These are phyloP conservation scores for Penicillium egyptiacum DNA, from an alignment of 495 filamentous ascomycete genomes.

Conservation along the genomic window DNA sequence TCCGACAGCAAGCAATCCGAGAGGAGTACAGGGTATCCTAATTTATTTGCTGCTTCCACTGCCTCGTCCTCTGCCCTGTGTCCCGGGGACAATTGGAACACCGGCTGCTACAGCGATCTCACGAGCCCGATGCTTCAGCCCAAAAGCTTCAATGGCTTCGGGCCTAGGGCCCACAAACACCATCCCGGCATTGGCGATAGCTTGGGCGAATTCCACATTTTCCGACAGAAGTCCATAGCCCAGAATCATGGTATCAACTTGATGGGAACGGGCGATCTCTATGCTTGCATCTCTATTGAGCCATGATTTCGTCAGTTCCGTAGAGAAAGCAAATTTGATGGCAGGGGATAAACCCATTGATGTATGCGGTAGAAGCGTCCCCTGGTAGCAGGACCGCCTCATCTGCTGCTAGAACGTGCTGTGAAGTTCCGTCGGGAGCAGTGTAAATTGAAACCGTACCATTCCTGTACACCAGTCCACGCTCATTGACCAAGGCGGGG, in stretches of 20 bases:
- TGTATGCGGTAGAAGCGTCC: constrained; percentile 45
- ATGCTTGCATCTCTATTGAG: constrained; percentile 45
- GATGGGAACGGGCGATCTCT: constrained; percentile 42
- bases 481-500: too few relatives aligned
- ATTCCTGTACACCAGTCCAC: too few relatives aligned
- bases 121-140: constrained; percentile 57
- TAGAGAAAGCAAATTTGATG: not conserved
- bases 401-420: constrained; percentile 55
- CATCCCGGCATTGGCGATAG: constrained; percentile 49
- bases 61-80: constrained; percentile 50
- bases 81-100: constrained; percentile 56
- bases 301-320: not conserved
- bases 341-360: constrained; percentile 37
- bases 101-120: constrained; percentile 50
- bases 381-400: constrained; percentile 49
- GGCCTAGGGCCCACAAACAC: constrained; percentile 55
- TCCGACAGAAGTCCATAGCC: constrained; percentile 62
- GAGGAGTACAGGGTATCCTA: constrained; percentile 49
- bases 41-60: constrained; percentile 35
- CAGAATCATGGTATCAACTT: constrained; percentile 52
- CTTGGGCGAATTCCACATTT: constrained; percentile 56
- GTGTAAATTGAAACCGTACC: constrained; percentile 58
- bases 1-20: not conserved
- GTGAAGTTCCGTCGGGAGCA: constrained; percentile 53
- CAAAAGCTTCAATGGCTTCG: constrained; percentile 54